These are phyloP conservation scores for Thuja plicata DNA, from an alignment of 83 land plant genomes.

Conservation along the genomic window DNA sequence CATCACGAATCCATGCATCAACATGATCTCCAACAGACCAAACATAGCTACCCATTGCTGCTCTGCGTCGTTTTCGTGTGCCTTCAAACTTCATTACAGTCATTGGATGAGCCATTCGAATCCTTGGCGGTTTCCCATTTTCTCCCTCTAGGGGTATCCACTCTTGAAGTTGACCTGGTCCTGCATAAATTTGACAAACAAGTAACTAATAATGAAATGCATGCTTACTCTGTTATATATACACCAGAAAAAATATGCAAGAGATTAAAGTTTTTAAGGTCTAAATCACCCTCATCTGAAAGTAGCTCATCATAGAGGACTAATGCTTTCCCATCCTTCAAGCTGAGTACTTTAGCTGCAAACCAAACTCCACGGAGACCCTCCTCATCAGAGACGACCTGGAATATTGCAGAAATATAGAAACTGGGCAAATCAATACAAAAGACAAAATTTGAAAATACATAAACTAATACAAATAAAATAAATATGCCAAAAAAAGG, in stretches of 20 bases:
- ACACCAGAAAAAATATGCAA: not conserved
- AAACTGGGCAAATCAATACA: not conserved
- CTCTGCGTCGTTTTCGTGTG: slow-evolving; percentile 77
- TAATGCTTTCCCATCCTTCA: slow-evolving; percentile 54
- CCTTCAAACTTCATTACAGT: slow-evolving; percentile 49
- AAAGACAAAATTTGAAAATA: not conserved
- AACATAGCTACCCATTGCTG: slow-evolving; percentile 48
- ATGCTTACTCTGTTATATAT: not conserved
- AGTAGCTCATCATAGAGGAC: slow-evolving; percentile 63
- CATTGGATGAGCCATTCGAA: slow-evolving; percentile 63
- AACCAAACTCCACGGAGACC: slow-evolving; percentile 72
- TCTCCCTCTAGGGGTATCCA: slow-evolving; percentile 64
- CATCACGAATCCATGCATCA: slow-evolving; percentile 81
- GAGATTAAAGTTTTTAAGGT: not conserved
- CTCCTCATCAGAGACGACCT: slow-evolving; percentile 67
- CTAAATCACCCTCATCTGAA: slow-evolving; percentile 65
- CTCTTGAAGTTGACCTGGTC: slow-evolving; percentile 60
- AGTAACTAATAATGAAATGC: not conserved
- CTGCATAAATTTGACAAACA: slow-evolving; percentile 30
- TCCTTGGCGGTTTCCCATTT: slow-evolving; percentile 48
- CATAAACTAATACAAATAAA: not conserved
- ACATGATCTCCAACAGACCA: slow-evolving; percentile 92
- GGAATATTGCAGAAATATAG: not conserved
- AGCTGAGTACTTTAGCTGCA: slow-evolving; percentile 62
- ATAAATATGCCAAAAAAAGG: not conserved